phyloP scores from a whole-genome alignment of 208 protist genomes.

The Trypanosoma cruzi region DNA sequence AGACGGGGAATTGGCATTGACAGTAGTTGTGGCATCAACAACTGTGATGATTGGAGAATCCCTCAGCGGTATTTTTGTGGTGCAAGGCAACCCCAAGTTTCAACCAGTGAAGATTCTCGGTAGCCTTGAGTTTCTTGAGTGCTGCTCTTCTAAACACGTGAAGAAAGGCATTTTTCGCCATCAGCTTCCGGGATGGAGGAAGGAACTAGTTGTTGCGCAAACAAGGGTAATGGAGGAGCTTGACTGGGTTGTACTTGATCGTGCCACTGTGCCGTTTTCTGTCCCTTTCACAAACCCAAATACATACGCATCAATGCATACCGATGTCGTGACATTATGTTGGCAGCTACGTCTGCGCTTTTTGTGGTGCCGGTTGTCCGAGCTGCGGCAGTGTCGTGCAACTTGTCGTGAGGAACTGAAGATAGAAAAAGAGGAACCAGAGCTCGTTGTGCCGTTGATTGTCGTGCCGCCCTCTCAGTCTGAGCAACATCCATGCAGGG shows the following conservation, averaged over 20 bases:
- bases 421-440: slow-evolving; percentile 27
- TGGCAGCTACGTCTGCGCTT: slow-evolving; percentile 44
- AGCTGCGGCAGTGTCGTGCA: neutral
- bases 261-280: slow-evolving; percentile 23
- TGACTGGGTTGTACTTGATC: slow-evolving; percentile 31
- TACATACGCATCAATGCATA: slow-evolving; percentile 28
- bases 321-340: slow-evolving; percentile 36
- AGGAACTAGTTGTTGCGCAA: slow-evolving; percentile 25
- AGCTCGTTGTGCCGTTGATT: slow-evolving; percentile 44
- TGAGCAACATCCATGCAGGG: slow-evolving; percentile 17
- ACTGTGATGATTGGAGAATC: slow-evolving; percentile 41
- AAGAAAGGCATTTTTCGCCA: slow-evolving; percentile 9
- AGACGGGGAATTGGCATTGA: slow-evolving; percentile 24
- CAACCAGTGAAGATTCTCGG: slow-evolving; percentile 26
- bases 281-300: slow-evolving; percentile 28
- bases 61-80: slow-evolving; percentile 38
- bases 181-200: slow-evolving; percentile 16
- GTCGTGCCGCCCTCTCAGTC: slow-evolving; percentile 29
- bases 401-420: slow-evolving; percentile 10
- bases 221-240: slow-evolving; percentile 22
- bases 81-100: neutral
- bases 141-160: slow-evolving; percentile 20
- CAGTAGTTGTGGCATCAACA: slow-evolving; percentile 36
- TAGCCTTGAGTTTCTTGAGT: slow-evolving; percentile 39
- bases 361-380: slow-evolving; percentile 11